These are phyloP conservation scores for Pelagomonas calceolata DNA, from an alignment of 108 stramenopile genomes.

Conservation along the genomic window DNA sequence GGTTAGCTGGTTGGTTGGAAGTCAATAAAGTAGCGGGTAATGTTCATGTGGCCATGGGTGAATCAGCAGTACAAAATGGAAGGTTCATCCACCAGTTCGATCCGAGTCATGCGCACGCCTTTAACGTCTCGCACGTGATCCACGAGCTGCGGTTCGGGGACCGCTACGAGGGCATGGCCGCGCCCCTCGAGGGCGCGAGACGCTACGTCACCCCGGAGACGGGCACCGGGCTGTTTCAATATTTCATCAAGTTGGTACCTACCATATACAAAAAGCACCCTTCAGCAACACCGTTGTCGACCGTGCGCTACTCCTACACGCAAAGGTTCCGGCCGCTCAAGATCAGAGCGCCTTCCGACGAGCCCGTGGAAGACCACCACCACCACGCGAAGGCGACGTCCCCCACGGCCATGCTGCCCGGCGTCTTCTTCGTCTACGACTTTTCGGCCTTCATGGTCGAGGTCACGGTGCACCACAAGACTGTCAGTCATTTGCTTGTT, in stretches of 20 bases:
- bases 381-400: neutral
- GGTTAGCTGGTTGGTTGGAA: slow-evolving; percentile 70
- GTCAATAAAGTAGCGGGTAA: slow-evolving; percentile 92
- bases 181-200: slow-evolving; percentile 17
- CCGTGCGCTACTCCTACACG: slow-evolving; percentile 72
- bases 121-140: slow-evolving; percentile 86
- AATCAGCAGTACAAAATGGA: slow-evolving; percentile 16
- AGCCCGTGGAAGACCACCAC: slow-evolving; percentile 24
- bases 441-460: slow-evolving; percentile 93
- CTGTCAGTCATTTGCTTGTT: slow-evolving; percentile 75
- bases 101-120: slow-evolving; percentile 63
- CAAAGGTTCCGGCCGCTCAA: slow-evolving; percentile 74
- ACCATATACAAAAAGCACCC: slow-evolving; percentile 50
- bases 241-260: slow-evolving; percentile 88
- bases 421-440: slow-evolving; percentile 96
- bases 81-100: slow-evolving; percentile 38
- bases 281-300: slow-evolving; percentile 37
- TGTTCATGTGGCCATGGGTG: slow-evolving; percentile 95
- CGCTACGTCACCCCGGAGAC: slow-evolving; percentile 6
- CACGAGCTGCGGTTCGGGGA: slow-evolving; percentile 75
- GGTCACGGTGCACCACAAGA: slow-evolving; percentile 50
- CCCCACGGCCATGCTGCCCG: slow-evolving; percentile 61
- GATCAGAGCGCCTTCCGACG: slow-evolving; percentile 43
- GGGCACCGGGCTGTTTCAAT: slow-evolving; percentile 78
- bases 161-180: slow-evolving; percentile 35